Conservation (phyloP, 2,329 filamentous ascomycete genomes). For the Podosphaera fusca region DNA sequence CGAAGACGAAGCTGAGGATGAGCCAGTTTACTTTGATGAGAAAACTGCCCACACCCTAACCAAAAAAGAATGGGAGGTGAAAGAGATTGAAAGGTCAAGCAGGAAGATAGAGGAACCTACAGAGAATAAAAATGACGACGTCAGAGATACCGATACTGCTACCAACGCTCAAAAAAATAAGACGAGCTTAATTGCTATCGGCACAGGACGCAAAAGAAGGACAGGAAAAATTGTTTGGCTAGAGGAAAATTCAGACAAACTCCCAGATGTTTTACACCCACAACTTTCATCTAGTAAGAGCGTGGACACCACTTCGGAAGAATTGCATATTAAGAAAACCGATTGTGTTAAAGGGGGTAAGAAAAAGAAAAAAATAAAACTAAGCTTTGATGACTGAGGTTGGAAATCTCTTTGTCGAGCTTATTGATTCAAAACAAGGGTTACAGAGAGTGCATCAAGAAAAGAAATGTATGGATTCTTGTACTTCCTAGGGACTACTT, state of each 20-base stretch:
- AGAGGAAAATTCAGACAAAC: conserved; percentile 7
- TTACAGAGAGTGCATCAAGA: too few species aligned
- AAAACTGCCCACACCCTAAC: conserved; percentile 33
- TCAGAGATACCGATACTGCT: conserved; percentile 4
- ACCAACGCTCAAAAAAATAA: conserved; percentile 8
- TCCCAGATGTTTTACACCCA: background rate
- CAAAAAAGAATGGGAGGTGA: conserved; percentile 15
- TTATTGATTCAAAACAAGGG: too few species aligned
- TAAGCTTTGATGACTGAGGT: conserved; percentile 36
- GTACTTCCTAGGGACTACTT: too few species aligned
- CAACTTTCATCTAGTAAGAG: background rate
- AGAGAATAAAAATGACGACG: background rate
- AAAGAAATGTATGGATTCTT: too few species aligned
- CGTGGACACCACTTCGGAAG: background rate
- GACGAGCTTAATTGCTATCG: conserved; percentile 20
- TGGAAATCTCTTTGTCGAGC: too few species aligned
- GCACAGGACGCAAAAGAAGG: conserved; percentile 30
- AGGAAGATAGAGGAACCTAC: conserved; percentile 4
- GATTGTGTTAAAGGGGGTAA: conserved; percentile 16
- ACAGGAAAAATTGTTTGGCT: conserved; percentile 26
- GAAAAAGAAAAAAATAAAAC: conserved; percentile 34
- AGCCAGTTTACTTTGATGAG: conserved; percentile 52
- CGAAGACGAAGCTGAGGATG: conserved; percentile 54
- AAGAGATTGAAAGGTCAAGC: conserved; percentile 7
- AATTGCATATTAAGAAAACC: conserved; percentile 6